Conservation (phyloP, 768 basidiomycete species). For the Mycena kentingensis region DNA sequence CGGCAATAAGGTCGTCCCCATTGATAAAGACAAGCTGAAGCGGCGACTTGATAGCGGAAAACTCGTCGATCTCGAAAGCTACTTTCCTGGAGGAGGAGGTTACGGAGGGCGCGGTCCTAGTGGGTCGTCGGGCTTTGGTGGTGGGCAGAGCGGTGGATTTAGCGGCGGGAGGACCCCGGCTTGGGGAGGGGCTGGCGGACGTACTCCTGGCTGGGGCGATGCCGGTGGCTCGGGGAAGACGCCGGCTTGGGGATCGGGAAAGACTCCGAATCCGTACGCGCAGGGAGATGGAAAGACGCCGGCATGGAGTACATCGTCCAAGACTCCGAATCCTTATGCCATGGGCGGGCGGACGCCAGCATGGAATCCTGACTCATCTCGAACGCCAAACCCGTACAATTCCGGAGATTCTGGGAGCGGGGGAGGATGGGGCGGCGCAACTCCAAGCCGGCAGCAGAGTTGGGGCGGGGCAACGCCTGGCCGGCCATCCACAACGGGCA, state of each 20-base stretch:
- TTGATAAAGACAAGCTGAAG: conserved; percentile 78
- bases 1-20: conserved; percentile 82
- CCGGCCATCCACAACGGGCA: not conserved
- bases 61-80: conserved; percentile 51
- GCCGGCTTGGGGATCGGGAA: conserved; percentile 24
- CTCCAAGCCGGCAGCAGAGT: not conserved
- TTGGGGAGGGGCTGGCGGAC: conserved; percentile 22
- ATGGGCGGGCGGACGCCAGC: conserved; percentile 50
- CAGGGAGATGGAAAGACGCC: conserved; percentile 61
- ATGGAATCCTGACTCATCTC: conserved; percentile 27
- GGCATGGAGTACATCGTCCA: conserved; percentile 60
- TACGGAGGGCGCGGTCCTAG: conserved; percentile 11
- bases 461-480: conserved; percentile 23
- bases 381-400: conserved; percentile 23
- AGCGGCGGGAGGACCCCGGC: conserved; percentile 24
- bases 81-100: conserved; percentile 5
- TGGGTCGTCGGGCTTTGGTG: conserved; percentile 9
- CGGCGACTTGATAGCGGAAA: conserved; percentile 66
- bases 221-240: conserved; percentile 33
- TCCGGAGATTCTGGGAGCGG: conserved; percentile 17
- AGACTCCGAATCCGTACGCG: conserved; percentile 41
- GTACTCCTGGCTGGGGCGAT: conserved; percentile 39
- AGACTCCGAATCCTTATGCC: conserved; percentile 74
- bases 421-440: conserved; percentile 30
- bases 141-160: conserved; percentile 23